phyloP scores from a whole-genome alignment of 2,329 filamentous ascomycete species.

The Samsoniella hepiali region DNA sequence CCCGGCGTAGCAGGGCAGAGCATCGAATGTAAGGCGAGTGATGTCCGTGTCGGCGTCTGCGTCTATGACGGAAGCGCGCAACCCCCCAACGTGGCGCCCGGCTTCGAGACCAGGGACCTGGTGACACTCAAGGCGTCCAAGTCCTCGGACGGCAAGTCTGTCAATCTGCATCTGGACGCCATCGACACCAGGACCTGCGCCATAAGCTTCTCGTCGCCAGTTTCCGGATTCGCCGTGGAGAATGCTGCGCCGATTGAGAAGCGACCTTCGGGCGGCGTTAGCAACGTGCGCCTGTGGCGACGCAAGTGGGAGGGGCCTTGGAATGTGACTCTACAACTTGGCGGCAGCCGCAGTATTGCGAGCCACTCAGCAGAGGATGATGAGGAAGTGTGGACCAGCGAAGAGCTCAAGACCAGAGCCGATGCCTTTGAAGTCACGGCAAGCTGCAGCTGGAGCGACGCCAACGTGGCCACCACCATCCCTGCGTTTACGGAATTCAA shows the following conservation, averaged over 20 bases:
- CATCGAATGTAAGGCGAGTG: conserved; percentile 57
- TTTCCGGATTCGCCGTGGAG: conserved; percentile 61
- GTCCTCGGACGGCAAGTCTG: conserved; percentile 42
- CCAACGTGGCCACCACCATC: conserved; percentile 66
- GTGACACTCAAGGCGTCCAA: conserved; percentile 52
- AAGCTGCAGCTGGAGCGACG: conserved; percentile 84
- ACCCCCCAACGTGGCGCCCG: conserved; percentile 56
- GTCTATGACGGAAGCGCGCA: conserved; percentile 62
- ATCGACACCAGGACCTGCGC: conserved; percentile 76
- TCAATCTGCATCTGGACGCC: conserved; percentile 64
- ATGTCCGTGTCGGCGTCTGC: conserved; percentile 49
- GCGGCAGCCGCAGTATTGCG: conserved; percentile 15
- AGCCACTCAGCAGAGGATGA: not conserved
- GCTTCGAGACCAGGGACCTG: conserved; percentile 52
- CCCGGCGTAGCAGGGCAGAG: conserved; percentile 66
- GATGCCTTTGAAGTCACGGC: conserved; percentile 58
- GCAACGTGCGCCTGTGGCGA: conserved; percentile 75
- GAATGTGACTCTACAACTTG: conserved; percentile 51
- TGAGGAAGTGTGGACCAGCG: not conserved
- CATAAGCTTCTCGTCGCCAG: conserved; percentile 65
- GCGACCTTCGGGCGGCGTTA: conserved; percentile 61
- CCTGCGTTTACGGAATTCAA: conserved; percentile 79
- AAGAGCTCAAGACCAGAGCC: conserved; percentile 17
- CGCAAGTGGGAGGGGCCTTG: conserved; percentile 74
- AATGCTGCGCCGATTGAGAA: conserved; percentile 57